Percentiles rank a stretch among this genome's conserved stretches.
These are phyloP conservation scores for Dendrostoma leiphaemia DNA, from an alignment of 2,329 filamentous ascomycete species.

Conservation along the genomic window DNA sequence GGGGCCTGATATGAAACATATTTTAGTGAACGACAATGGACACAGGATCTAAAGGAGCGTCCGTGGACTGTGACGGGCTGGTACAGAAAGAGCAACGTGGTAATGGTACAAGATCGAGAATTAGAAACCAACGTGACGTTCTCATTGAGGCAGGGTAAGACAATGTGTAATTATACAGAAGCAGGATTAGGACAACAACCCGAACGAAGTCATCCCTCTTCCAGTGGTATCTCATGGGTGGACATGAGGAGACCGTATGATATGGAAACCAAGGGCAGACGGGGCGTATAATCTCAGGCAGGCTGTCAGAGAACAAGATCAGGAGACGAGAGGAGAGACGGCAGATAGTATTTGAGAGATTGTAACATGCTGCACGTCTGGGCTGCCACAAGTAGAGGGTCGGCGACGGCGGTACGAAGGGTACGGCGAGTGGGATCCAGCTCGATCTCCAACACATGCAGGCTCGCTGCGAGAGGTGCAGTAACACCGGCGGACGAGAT, in stretches of 20 bases:
- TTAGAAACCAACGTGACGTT: conserved; percentile 11
- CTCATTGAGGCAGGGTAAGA: conserved; percentile 19
- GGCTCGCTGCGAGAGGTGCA: conserved; percentile 18
- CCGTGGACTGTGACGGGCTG: conserved; percentile 26
- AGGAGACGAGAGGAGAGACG: conserved; percentile 7
- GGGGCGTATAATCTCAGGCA: background rate
- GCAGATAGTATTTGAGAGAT: conserved; percentile 5
- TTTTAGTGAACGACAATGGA: conserved; percentile 26
- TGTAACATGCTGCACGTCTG: conserved; percentile 3
- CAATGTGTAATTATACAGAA: conserved; percentile 27
- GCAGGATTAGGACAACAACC: conserved; percentile 27
- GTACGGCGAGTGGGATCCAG: conserved; percentile 12
- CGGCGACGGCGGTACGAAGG: conserved; percentile 10
- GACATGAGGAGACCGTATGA: conserved; percentile 22
- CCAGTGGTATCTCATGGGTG: conserved; percentile 25
- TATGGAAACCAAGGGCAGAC: conserved; percentile 19
- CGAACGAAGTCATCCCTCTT: conserved; percentile 32
- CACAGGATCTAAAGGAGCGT: conserved; percentile 25
- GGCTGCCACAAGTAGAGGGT: conserved; percentile 12
- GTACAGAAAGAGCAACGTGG: background rate
- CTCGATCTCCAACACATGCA: conserved; percentile 15
- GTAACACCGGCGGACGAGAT: conserved; percentile 8
- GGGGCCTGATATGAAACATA: conserved; percentile 18
- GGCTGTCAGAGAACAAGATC: background rate
- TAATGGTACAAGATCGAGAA: background rate